phyloP scores from a whole-genome alignment of 2,329 filamentous ascomycete genomes.

The Talaromyces verruculosus region DNA sequence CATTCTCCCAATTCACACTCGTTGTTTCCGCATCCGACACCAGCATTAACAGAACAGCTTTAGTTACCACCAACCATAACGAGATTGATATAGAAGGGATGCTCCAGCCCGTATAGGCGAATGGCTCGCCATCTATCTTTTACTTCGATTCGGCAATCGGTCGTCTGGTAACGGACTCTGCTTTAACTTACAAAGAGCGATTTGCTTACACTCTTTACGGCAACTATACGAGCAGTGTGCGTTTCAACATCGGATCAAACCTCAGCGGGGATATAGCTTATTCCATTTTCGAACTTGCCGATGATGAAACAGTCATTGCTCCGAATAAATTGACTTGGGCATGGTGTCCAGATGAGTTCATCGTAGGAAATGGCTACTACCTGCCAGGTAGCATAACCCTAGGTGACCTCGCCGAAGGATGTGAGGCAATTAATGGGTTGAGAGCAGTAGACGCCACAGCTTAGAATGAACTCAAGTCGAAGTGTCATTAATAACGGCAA shows the following conservation, averaged over 20 bases:
- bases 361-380: conserved; percentile 16
- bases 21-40: not conserved
- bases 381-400: conserved; percentile 18
- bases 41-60: not conserved
- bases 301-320: not conserved
- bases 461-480: not conserved
- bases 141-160: not conserved
- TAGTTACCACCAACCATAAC: conserved; percentile 1
- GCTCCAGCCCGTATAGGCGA: not conserved
- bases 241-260: not conserved
- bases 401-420: conserved; percentile 5
- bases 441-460: not conserved
- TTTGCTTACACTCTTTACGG: not conserved
- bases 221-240: not conserved
- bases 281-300: not conserved
- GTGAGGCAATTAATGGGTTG: not conserved
- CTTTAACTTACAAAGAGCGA: not conserved
- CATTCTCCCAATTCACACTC: not conserved
- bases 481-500: not conserved
- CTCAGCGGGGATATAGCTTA: not conserved
- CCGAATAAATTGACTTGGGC: conserved; percentile 31
- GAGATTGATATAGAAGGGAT: not conserved
- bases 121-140: not conserved
- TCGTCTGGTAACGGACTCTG: not conserved
- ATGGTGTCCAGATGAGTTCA: conserved; percentile 17